phyloP scores from a whole-genome alignment of 1,284 basidiomycete species.

The Sporisorium graminicola region DNA sequence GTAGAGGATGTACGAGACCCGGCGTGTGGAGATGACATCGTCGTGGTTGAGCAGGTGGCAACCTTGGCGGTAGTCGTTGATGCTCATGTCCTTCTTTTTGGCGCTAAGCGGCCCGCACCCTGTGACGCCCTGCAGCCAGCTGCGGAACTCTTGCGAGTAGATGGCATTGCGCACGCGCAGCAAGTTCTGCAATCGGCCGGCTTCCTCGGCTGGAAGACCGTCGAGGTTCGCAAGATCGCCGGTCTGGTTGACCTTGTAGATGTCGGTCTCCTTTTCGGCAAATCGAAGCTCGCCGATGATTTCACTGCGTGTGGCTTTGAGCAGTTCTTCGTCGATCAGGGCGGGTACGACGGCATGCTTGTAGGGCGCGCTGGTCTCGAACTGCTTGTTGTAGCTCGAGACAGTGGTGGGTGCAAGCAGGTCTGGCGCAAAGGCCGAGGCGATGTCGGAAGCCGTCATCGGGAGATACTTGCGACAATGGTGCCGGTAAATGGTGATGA shows the following conservation, averaged over 20 bases:
- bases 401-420: constrained; percentile 44
- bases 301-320: constrained; percentile 82
- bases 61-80: constrained; percentile 87
- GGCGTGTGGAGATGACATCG: constrained; percentile 95
- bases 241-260: constrained; percentile 98
- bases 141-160: constrained; percentile 87
- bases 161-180: constrained; percentile 89
- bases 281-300: constrained; percentile 87
- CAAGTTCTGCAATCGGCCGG: constrained; percentile 57
- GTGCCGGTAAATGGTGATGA: not conserved
- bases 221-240: constrained; percentile 94
- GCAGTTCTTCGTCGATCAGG: constrained; percentile 85
- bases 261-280: constrained; percentile 97
- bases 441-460: constrained; percentile 33
- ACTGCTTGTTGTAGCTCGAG: constrained; percentile 42
- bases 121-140: constrained; percentile 87
- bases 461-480: not conserved
- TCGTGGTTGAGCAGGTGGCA: constrained; percentile 81
- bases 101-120: constrained; percentile 92
- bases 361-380: constrained; percentile 75
- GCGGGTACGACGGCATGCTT: constrained; percentile 85
- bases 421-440: constrained; percentile 47
- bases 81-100: constrained; percentile 93
- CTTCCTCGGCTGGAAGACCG: constrained; percentile 74
- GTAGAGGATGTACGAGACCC: constrained; percentile 97